phyloP scores from a whole-genome alignment of 805 yeast genomes.

The Starmerella asiatica region DNA sequence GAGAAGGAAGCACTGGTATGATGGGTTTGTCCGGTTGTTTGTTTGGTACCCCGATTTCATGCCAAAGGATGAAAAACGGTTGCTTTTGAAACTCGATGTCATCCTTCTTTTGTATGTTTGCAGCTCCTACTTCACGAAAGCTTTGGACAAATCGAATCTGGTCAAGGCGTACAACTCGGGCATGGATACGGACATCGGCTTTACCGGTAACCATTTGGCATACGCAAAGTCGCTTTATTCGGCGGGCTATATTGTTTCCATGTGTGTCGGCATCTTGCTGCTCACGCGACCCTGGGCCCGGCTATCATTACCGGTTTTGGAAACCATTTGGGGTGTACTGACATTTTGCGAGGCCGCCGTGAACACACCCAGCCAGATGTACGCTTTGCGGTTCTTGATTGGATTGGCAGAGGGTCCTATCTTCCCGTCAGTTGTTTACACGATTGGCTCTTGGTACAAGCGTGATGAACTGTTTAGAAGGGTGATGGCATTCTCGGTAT shows the following conservation, averaged over 20 bases:
- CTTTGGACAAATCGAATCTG: conserved; percentile 39
- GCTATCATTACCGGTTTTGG: conserved; percentile 27
- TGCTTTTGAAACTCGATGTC: conserved; percentile 28
- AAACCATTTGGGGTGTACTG: conserved; percentile 29
- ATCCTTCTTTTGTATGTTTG: conserved; percentile 27
- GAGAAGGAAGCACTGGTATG: conserved; percentile 20
- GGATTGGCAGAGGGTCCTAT: conserved; percentile 36
- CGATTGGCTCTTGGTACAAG: conserved; percentile 36
- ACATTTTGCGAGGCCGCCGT: conserved; percentile 29
- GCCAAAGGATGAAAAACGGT: conserved; percentile 18
- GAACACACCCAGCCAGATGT: conserved; percentile 26
- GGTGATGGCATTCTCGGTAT: conserved; percentile 31
- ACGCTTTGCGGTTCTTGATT: conserved; percentile 33
- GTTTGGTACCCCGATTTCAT: conserved; percentile 25
- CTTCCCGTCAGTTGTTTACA: conserved; percentile 32
- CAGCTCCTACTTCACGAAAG: conserved; percentile 34
- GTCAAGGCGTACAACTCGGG: conserved; percentile 45
- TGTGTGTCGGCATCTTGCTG: conserved; percentile 31
- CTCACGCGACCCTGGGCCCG: conserved; percentile 28
- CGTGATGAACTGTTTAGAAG: conserved; percentile 34
- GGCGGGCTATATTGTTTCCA: conserved; percentile 37
- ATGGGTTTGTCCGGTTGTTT: conserved; percentile 21
- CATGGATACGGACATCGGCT: conserved; percentile 36
- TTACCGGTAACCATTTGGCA: conserved; percentile 35
- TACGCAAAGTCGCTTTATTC: conserved; percentile 33